A percentile compares a stretch with the other conserved stretches of the same genome.
Evolutionary conservation across 345 rosid species (phyloP).

Genomic region (Arabis hirsuta): DNA sequence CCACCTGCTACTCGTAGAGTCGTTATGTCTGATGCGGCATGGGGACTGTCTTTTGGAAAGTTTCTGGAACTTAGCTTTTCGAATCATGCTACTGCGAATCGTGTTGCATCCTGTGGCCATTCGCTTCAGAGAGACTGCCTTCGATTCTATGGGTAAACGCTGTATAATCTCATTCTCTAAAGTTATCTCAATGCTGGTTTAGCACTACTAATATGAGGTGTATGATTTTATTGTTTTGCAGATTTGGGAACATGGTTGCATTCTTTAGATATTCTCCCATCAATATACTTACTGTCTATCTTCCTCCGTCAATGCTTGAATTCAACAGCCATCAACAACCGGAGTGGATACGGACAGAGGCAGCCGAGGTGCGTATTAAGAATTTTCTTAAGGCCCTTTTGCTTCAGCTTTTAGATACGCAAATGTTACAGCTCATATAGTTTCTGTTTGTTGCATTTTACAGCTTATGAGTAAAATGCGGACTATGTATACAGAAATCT

Average conservation of each 20-base stretch:
- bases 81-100: constrained; percentile 95
- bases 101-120: constrained; percentile 98
- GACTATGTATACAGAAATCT: constrained; percentile 65
- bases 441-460: constrained; percentile 19
- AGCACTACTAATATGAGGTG: background rate
- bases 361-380: constrained; percentile 59
- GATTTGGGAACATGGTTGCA: constrained; percentile 96
- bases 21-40: constrained; percentile 98
- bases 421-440: constrained; percentile 20
- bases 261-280: constrained; percentile 96
- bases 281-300: constrained; percentile 76
- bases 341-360: constrained; percentile 82
- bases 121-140: constrained; percentile 98
- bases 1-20: constrained; percentile 97
- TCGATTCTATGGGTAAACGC: constrained; percentile 87
- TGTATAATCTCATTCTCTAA: background rate
- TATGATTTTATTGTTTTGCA: constrained; percentile 39
- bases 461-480: constrained; percentile 77
- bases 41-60: constrained; percentile 99
- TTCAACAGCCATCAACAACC: constrained; percentile 63
- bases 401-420: constrained; percentile 15
- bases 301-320: constrained; percentile 83
- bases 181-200: constrained; percentile 10
- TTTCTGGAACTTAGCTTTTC: constrained; percentile 98
- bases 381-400: background rate